Evolutionary conservation across 345 rosid genomes (phyloP), one percentile per base, ranked within the genome.

Genomic region (Adansonia digitata): DNA sequence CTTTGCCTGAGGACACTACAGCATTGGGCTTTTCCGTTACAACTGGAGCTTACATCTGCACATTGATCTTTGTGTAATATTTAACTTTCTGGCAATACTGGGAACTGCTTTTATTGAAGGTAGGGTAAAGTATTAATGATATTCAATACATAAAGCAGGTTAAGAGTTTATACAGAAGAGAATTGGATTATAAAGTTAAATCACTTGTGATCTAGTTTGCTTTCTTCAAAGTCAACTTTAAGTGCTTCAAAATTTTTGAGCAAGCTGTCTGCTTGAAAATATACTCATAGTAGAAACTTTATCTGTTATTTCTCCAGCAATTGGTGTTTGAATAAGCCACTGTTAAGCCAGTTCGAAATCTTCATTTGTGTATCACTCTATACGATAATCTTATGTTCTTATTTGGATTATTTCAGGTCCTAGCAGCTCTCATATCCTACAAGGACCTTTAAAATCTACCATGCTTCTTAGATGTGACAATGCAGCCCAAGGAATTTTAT

Each of bases 401-500:
- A 40, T 73, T 57, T 26, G 53, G 37, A 43, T 60, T 67, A 60
- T 81, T 81, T 78, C 86, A 94, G 98, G 97, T 83, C 98, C 98
- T 35, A 81, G 66, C 72, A 94, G 87, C 85, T 85, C 91, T 80
- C 94, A 94, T 80, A 94, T 94, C 72, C 86, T 94, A 70, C 89
- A 88, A 75, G 98, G 97, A 31, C 98, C 91, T 83, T 92, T 97
- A 29, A 91, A 78, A 82, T 97, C 97, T 75, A 94, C 98, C 61
- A 88, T 94, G 90, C 88, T 94, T 81, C 86, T 94, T 73, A 91
- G 91, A 83, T 77, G 84, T 77, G 92, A 89, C 83, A 94, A 94
- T 77, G 98, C 98, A 20, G 97, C 97, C 45, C 97, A 94, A 74
- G 98, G 98, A 80, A 92, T 94, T 73, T 76, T 94, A 74, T 94